phyloP scores from a whole-genome alignment of 805 yeast genomes.

The Candida verbasci region DNA sequence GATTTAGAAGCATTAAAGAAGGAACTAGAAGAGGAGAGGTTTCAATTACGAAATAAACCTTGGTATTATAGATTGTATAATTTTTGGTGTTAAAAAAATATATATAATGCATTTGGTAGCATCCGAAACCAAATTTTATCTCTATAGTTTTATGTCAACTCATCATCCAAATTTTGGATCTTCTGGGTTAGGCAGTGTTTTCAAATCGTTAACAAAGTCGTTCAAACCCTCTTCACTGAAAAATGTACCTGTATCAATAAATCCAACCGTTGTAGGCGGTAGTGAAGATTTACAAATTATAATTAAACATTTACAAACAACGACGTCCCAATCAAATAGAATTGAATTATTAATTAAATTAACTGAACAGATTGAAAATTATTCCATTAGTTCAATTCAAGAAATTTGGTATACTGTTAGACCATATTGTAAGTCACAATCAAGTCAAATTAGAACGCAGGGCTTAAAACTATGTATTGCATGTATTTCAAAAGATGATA shows the following conservation, averaged over 20 bases:
- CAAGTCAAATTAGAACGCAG: conserved; percentile 29
- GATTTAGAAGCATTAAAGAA: conserved; percentile 36
- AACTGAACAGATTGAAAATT: conserved; percentile 45
- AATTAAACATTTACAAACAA: conserved; percentile 36
- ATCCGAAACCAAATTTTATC: background rate
- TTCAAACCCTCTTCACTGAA: conserved; percentile 24
- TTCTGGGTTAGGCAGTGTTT: conserved; percentile 35
- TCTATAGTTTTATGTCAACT: conserved; percentile 10
- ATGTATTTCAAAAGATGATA: conserved; percentile 54
- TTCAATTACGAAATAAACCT: conserved; percentile 28
- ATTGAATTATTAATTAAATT: conserved; percentile 50
- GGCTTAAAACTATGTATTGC: conserved; percentile 50
- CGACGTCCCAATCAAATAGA: conserved; percentile 26
- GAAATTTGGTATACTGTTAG: conserved; percentile 73
- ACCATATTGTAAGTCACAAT: conserved; percentile 41
- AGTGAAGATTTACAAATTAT: conserved; percentile 37
- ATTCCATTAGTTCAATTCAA: conserved; percentile 55
- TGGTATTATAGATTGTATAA: conserved; percentile 29
- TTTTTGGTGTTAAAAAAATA: conserved; percentile 27
- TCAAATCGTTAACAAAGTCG: conserved; percentile 36
- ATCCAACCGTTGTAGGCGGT: conserved; percentile 43
- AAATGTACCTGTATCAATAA: conserved; percentile 31
- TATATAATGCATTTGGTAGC: background rate
- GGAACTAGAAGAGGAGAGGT: conserved; percentile 30
- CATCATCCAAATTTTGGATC: conserved; percentile 27